Evolutionary conservation across 805 yeast species (phyloP).

Genomic region (Soucietia sequanensis): DNA sequence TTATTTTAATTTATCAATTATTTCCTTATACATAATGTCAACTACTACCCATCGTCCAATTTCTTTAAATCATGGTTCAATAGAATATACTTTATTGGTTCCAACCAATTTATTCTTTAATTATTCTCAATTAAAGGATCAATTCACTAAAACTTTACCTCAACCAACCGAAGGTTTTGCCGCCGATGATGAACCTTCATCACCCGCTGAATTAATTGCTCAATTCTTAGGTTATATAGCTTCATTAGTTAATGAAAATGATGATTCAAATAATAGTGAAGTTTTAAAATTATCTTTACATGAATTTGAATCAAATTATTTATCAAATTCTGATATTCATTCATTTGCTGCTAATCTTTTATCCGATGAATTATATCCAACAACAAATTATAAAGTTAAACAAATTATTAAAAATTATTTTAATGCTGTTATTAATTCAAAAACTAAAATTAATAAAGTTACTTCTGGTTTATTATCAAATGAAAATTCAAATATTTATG

Average conservation of each 20-base stretch:
- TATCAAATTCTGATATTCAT: conserved; percentile 71
- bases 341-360: conserved; percentile 75
- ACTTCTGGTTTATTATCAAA: conserved; percentile 50
- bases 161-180: conserved; percentile 81
- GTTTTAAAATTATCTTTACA: conserved; percentile 67
- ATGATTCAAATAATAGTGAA: conserved; percentile 61
- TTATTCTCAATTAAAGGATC: conserved; percentile 85
- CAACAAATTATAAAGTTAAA: conserved; percentile 70
- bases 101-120: conserved; percentile 78
- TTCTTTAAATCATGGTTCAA: conserved; percentile 76
- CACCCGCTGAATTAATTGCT: conserved; percentile 81
- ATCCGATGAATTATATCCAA: conserved; percentile 51
- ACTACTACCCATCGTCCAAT: conserved; percentile 61
- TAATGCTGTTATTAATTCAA: conserved; percentile 30
- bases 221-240: conserved; percentile 78
- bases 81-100: conserved; percentile 85
- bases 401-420: conserved; percentile 76
- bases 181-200: conserved; percentile 82
- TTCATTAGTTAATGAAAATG: conserved; percentile 40
- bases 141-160: conserved; percentile 75
- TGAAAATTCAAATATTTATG: conserved; percentile 56
- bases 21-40: conserved; percentile 11
- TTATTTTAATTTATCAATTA: too few relatives aligned
- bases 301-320: conserved; percentile 83
- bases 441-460: conserved; percentile 19